These are phyloP conservation scores for Yamadazyma phyllophila DNA, from an alignment of 805 yeast species.

Conservation along the genomic window DNA sequence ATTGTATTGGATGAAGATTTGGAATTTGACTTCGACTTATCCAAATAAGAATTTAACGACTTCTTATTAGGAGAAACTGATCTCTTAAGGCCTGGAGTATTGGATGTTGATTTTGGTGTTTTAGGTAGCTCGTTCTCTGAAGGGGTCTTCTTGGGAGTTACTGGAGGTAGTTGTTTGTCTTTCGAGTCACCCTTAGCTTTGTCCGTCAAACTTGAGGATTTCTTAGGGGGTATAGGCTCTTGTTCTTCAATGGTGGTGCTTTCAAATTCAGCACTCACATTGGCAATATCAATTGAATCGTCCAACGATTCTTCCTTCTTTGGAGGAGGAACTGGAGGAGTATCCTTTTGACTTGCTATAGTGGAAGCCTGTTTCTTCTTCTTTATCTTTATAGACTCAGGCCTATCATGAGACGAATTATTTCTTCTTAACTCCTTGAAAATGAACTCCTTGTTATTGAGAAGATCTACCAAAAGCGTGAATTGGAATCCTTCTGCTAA, in stretches of 20 bases:
- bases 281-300: constrained; percentile 5
- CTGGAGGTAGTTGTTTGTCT: background rate
- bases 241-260: background rate
- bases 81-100: constrained; percentile 27
- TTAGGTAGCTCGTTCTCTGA: constrained; percentile 8
- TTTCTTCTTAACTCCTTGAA: constrained; percentile 57
- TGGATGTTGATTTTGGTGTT: constrained; percentile 17
- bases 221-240: constrained; percentile 1
- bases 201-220: background rate
- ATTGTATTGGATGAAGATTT: constrained; percentile 6
- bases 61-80: constrained; percentile 42
- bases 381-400: background rate
- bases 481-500: constrained; percentile 58
- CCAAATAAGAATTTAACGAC: constrained; percentile 21
- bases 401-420: constrained; percentile 16
- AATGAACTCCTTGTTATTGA: constrained; percentile 57
- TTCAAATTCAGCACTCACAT: constrained; percentile 6
- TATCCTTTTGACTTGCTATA: too few species aligned
- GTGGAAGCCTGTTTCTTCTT: background rate
- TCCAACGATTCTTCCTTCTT: background rate
- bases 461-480: constrained; percentile 59
- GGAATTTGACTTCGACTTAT: background rate
- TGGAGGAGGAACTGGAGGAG: background rate
- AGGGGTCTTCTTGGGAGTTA: constrained; percentile 9
- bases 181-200: background rate